phyloP scores from a whole-genome alignment of 352 stramenopile species.

The Albugo laibachii region DNA sequence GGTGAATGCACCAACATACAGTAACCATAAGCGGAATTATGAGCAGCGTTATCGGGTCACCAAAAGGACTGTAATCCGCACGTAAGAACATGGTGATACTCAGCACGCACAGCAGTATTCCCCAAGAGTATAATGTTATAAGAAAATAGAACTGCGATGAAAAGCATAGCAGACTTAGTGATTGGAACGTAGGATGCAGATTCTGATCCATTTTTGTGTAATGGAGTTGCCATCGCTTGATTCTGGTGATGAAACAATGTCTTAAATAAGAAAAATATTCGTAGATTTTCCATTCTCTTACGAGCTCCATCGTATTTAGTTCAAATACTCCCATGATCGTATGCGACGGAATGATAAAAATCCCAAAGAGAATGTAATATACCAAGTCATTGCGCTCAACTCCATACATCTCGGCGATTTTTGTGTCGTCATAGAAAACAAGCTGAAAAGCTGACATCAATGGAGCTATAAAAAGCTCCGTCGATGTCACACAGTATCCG shows the following conservation, averaged over 20 bases:
- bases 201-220: conserved; percentile 79
- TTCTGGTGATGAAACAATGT: conserved; percentile 87
- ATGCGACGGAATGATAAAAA: conserved; percentile 91
- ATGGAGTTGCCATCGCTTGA: conserved; percentile 85
- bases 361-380: conserved; percentile 89
- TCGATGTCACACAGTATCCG: conserved; percentile 83
- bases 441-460: conserved; percentile 80
- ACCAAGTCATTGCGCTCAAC: conserved; percentile 87
- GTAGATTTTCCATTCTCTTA: conserved; percentile 93
- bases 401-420: conserved; percentile 84
- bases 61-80: conserved; percentile 86
- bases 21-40: conserved; percentile 74
- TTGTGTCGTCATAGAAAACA: conserved; percentile 73
- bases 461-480: conserved; percentile 69
- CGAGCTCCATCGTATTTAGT: conserved; percentile 90
- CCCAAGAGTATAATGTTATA: conserved; percentile 54
- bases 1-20: conserved; percentile 46
- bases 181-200: conserved; percentile 84
- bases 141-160: conserved; percentile 89
- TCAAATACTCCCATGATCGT: conserved; percentile 88
- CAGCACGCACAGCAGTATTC: conserved; percentile 85
- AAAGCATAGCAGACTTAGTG: conserved; percentile 90
- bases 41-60: conserved; percentile 79
- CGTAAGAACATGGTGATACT: conserved; percentile 86
- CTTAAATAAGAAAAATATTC: conserved; percentile 94